These are phyloP conservation scores for Leccinum broughii DNA, from an alignment of 768 basidiomycete genomes.

Conservation along the genomic window DNA sequence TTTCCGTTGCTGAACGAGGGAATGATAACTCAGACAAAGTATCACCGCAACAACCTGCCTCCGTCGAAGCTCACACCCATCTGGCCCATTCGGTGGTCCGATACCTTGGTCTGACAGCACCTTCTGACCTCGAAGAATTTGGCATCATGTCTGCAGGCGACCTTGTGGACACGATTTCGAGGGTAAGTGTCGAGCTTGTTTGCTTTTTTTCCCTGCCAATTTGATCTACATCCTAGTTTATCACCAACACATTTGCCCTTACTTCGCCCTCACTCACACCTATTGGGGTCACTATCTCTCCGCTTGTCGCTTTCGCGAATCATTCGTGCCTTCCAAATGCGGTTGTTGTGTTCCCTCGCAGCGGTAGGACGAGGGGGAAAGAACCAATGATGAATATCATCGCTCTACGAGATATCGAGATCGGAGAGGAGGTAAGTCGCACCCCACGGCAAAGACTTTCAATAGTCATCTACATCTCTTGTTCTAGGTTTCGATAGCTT, in stretches of 20 bases:
- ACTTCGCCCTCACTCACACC: slow-evolving; percentile 76
- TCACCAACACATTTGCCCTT: slow-evolving; percentile 88
- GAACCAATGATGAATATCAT: slow-evolving; percentile 75
- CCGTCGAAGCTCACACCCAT: slow-evolving; percentile 60
- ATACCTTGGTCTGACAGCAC: slow-evolving; percentile 62
- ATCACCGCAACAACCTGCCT: slow-evolving; percentile 44
- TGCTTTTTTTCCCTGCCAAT: slow-evolving; percentile 3
- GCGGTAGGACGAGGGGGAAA: slow-evolving; percentile 34
- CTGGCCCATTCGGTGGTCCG: slow-evolving; percentile 74
- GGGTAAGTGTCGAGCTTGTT: slow-evolving; percentile 42
- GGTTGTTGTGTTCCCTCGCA: slow-evolving; percentile 84
- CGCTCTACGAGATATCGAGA: slow-evolving; percentile 60
- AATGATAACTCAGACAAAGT: slow-evolving; percentile 49
- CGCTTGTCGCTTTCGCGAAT: slow-evolving; percentile 77
- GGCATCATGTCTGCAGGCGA: slow-evolving; percentile 59
- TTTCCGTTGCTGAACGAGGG: background rate
- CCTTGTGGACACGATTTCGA: slow-evolving; percentile 70
- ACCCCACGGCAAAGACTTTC: background rate
- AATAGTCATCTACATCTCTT: background rate
- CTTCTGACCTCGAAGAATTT: slow-evolving; percentile 56
- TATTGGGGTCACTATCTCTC: slow-evolving; percentile 83
- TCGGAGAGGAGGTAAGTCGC: slow-evolving; percentile 66
- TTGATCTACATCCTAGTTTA: slow-evolving; percentile 56
- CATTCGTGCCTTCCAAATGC: slow-evolving; percentile 90
- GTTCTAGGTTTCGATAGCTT: slow-evolving; percentile 72